phyloP scores from a whole-genome alignment of 2,329 filamentous ascomycete species.

The Colletotrichum truncatum region DNA sequence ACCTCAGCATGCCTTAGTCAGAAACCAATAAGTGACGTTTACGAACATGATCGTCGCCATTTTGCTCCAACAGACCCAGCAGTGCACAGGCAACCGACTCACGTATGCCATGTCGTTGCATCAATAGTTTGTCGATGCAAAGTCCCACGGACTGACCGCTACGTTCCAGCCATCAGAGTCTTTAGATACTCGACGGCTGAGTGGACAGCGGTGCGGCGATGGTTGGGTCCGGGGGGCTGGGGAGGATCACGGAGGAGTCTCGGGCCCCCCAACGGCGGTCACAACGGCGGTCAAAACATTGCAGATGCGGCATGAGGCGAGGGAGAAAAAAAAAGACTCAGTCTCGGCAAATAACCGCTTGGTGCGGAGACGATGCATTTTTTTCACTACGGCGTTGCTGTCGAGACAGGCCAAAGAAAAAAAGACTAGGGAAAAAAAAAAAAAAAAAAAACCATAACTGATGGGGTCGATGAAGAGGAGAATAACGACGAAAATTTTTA shows the following conservation, averaged over 20 bases:
- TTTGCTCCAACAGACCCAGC: not conserved
- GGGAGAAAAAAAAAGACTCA: not conserved
- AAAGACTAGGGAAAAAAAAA: too few relatives aligned
- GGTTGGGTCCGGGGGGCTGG: conserved; percentile 22
- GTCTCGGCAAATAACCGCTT: not conserved
- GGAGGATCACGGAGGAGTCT: conserved; percentile 6
- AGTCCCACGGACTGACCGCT: conserved; percentile 19
- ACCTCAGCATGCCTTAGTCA: conserved; percentile 5
- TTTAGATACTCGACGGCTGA: conserved; percentile 1
- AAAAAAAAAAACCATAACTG: too few relatives aligned
- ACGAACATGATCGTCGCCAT: conserved; percentile 5
- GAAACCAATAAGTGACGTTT: conserved; percentile 1
- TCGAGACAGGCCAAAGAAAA: too few relatives aligned
- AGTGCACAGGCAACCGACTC: not conserved
- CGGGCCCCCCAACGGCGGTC: conserved; percentile 9
- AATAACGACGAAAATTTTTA: conserved; percentile 8
- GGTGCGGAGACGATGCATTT: conserved; percentile 3
- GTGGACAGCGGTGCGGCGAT: conserved; percentile 14
- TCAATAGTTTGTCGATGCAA: conserved; percentile 6
- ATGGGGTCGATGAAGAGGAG: conserved; percentile 8
- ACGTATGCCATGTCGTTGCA: conserved; percentile 4
- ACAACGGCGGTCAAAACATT: conserved; percentile 29
- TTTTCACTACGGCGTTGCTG: conserved; percentile 21
- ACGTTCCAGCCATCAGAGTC: not conserved
- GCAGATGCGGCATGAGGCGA: not conserved